phyloP scores from a whole-genome alignment of 768 basidiomycete species.

The Pleurotus eryngii region DNA sequence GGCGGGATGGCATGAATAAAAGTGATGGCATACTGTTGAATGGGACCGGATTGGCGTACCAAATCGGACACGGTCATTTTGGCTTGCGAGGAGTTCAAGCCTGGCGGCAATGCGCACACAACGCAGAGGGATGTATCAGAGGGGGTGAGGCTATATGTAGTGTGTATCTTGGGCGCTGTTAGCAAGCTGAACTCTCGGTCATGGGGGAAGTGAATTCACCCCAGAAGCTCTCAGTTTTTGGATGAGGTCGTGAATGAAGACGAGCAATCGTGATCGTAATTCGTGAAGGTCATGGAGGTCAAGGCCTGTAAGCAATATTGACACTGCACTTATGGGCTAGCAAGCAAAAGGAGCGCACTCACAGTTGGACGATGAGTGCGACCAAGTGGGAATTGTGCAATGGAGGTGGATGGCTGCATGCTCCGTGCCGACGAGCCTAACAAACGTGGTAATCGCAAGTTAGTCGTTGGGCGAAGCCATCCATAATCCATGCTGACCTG shows the following conservation, averaged over 20 bases:
- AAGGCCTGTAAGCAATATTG: conserved; percentile 35
- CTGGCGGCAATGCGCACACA: conserved; percentile 49
- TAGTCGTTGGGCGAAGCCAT: not conserved
- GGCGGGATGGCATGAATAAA: not conserved
- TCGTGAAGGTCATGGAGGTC: conserved; percentile 71
- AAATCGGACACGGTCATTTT: conserved; percentile 41
- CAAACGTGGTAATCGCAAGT: not conserved
- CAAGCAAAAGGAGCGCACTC: conserved; percentile 18
- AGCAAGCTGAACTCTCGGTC: not conserved
- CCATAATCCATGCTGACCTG: conserved; percentile 32
- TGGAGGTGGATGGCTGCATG: conserved; percentile 49
- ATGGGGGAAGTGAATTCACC: conserved; percentile 34
- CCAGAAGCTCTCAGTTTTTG: conserved; percentile 58
- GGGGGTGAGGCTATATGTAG: conserved; percentile 61
- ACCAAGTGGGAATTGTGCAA: conserved; percentile 70
- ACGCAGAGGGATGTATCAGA: conserved; percentile 59
- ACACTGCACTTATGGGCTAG: not conserved
- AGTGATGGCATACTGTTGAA: conserved; percentile 31
- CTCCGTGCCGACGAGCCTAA: conserved; percentile 49
- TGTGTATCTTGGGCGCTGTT: conserved; percentile 42
- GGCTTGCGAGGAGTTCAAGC: conserved; percentile 37
- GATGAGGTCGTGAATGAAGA: conserved; percentile 62
- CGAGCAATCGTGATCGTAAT: conserved; percentile 55
- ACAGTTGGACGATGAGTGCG: conserved; percentile 56
- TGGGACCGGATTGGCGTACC: conserved; percentile 40